phyloP scores from a whole-genome alignment of 257 asterid genomes.

The Petunia secreta region DNA sequence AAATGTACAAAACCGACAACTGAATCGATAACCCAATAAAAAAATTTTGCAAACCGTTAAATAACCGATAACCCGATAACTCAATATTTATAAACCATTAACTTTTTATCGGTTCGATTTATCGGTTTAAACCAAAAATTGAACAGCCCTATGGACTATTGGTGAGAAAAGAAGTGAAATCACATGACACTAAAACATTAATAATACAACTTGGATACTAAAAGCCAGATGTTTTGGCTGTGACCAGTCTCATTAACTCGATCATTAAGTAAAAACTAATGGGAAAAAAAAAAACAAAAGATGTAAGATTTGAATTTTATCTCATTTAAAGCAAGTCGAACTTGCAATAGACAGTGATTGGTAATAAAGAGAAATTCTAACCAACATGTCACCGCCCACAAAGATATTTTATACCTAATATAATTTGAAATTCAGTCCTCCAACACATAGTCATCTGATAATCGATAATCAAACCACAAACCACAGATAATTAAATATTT shows the following conservation, averaged over 20 bases:
- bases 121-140: no score
- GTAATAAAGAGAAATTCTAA: no score
- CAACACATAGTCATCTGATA: neutral
- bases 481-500: neutral
- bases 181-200: neutral
- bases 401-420: neutral
- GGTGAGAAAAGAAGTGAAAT: neutral
- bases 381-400: neutral
- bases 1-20: no score
- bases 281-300: neutral
- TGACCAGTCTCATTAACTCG: neutral
- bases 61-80: no score
- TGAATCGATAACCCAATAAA: no score
- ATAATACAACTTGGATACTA: constrained; percentile 13
- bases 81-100: no score
- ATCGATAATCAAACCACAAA: neutral
- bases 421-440: constrained; percentile 4
- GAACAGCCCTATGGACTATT: no score
- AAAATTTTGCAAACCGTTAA: no score
- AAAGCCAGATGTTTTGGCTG: neutral
- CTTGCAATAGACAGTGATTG: no score
- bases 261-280: neutral
- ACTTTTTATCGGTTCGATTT: no score
- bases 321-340: neutral
- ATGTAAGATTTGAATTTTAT: neutral